A percentile compares a stretch with the other conserved stretches of the same genome.
These are phyloP conservation scores for Galerina marginata DNA, from an alignment of 768 basidiomycete species.

Conservation along the genomic window DNA sequence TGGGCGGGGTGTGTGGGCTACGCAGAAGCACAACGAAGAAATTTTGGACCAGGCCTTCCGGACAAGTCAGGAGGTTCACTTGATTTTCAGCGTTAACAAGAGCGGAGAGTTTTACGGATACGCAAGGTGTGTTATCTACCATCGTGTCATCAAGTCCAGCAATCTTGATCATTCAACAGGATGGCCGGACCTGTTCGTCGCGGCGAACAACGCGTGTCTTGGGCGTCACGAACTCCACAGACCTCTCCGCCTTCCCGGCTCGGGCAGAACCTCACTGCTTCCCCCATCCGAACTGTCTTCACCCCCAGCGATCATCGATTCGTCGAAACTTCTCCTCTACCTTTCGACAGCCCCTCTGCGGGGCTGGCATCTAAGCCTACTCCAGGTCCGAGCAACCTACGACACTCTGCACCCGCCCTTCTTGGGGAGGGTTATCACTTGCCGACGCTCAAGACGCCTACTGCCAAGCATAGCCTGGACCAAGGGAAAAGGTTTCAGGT, in stretches of 20 bases:
- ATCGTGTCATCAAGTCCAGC: background rate
- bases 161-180: conserved; percentile 38
- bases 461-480: conserved; percentile 39
- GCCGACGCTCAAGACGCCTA: conserved; percentile 32
- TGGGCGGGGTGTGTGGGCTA: conserved; percentile 84
- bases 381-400: conserved; percentile 1
- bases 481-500: conserved; percentile 10
- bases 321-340: conserved; percentile 51
- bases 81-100: conserved; percentile 93
- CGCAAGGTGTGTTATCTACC: conserved; percentile 60
- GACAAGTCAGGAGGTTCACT: conserved; percentile 85
- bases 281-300: conserved; percentile 29
- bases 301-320: conserved; percentile 42
- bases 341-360: conserved; percentile 23
- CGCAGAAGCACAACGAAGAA: conserved; percentile 91
- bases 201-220: conserved; percentile 56
- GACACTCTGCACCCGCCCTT: conserved; percentile 59
- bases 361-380: background rate
- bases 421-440: conserved; percentile 43
- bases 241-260: background rate
- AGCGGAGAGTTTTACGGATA: conserved; percentile 96
- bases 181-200: conserved; percentile 72
- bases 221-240: conserved; percentile 52
- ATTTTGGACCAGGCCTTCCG: conserved; percentile 92
- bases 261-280: background rate